A percentile compares a stretch with the other conserved stretches of the same genome.
Evolutionary conservation across 306 rosid genomes (phyloP).

Genomic region (apple (Malus domestica)): ASM211411v1 NC_041792.1:3491001-3491500

Average conservation of each 20-base stretch:
- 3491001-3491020: background rate
- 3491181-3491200: background rate
- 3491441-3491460: too few relatives aligned
- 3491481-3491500: background rate
- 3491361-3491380: background rate
- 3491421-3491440: background rate
- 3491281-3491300: background rate
- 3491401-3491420: background rate
- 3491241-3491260: background rate
- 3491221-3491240: background rate
- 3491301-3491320: background rate
- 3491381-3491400: background rate
- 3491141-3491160: background rate
- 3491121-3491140: background rate
- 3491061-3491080: background rate
- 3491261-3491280: background rate
- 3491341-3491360: background rate
- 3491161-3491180: background rate
- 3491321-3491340: background rate
- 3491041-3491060: background rate
- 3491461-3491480: background rate
- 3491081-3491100: background rate
- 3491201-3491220: background rate
- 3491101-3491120: background rate
- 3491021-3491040: background rate